phyloP scores from a whole-genome alignment of 768 basidiomycete genomes.

The Kondoa subrosea region DNA sequence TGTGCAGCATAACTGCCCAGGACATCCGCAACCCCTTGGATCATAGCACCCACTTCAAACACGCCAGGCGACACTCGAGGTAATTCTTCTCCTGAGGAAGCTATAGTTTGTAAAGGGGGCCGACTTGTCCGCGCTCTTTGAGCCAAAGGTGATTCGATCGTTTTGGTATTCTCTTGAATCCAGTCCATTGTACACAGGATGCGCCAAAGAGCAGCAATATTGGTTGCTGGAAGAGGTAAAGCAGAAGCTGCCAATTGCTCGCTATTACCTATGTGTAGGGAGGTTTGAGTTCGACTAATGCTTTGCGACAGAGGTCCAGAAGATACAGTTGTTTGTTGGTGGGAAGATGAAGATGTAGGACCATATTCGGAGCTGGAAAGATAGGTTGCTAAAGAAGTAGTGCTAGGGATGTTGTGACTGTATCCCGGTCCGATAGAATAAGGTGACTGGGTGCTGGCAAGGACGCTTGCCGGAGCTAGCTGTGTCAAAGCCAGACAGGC shows the following conservation, averaged over 20 bases:
- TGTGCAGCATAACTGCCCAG: slow-evolving; percentile 21
- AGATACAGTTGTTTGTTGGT: slow-evolving; percentile 18
- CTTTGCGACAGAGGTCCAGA: slow-evolving; percentile 16
- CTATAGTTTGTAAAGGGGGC: not conserved
- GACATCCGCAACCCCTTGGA: slow-evolving; percentile 26
- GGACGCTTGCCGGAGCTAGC: slow-evolving; percentile 10
- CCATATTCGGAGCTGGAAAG: slow-evolving; percentile 13
- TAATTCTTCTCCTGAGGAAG: not conserved
- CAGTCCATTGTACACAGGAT: slow-evolving; percentile 24
- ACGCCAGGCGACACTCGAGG: not conserved
- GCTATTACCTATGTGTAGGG: slow-evolving; percentile 13
- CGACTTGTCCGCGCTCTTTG: slow-evolving; percentile 1
- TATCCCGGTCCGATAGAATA: slow-evolving; percentile 6
- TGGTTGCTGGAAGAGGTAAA: slow-evolving; percentile 25
- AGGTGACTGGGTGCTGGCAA: not conserved
- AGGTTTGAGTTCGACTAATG: not conserved
- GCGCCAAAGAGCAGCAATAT: slow-evolving; percentile 26
- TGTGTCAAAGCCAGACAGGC: slow-evolving; percentile 10
- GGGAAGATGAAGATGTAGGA: slow-evolving; percentile 18
- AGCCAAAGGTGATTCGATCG: slow-evolving; percentile 12
- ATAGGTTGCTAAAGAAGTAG: slow-evolving; percentile 10
- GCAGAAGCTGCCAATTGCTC: slow-evolving; percentile 27
- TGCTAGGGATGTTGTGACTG: slow-evolving; percentile 3
- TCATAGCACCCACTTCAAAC: slow-evolving; percentile 24
- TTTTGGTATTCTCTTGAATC: slow-evolving; percentile 24